Base-by-base conservation (phyloP, 73 alveolate species). In the Paramecium tetraurelia region DNA sequence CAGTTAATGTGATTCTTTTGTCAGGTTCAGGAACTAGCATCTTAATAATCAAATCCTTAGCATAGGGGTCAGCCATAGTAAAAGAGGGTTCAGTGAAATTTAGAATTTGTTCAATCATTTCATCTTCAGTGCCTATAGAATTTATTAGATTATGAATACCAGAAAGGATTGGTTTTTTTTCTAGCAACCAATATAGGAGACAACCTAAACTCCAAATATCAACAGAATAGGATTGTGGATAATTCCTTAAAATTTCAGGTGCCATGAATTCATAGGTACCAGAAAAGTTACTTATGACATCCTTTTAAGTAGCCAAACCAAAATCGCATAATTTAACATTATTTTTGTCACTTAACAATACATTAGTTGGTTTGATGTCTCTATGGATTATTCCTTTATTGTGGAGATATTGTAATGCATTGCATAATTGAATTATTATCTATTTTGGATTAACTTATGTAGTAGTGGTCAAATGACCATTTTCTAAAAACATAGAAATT, bases 351-450 rank as follows among this genome's bases (percentile, higher is more conserved):
- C 89, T 71, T 11, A 93, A 80, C 86, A 93, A 86, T 21, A 94
- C 59, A 92, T 94, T 94, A 36, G 70, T 95, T 83, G 97, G 97
- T 86, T 94, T 94, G 86, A 94, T 43, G 53, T 94, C 97, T 85
- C 97, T 40, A 86, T 92, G 95, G 31, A 90, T 21, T 1, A 90
- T 83, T 21, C 68, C 68, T 31, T 71, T 85, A 63, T 87, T 75
- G 48, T 90, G 95, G 53, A 90, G 27, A 29, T 90, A 90, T 24
- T 85, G 6, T n/a, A 76, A 14, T 43, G 94, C 95, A n/a, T 93
- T 86, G 21, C 86, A 29, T 7, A 71, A 20, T 71, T 71, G 5
- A 18, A 71, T 10, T 18, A 71, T 14, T 10, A 33, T 33, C 24
- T 33, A 24, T 33, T 18, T 14, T 14, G 50, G 50, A 33, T 71